A percentile compares a stretch with the other conserved stretches of the same genome.
phyloP scores from a whole-genome alignment of 768 basidiomycete species.

The Naematelia aurantialba region DNA sequence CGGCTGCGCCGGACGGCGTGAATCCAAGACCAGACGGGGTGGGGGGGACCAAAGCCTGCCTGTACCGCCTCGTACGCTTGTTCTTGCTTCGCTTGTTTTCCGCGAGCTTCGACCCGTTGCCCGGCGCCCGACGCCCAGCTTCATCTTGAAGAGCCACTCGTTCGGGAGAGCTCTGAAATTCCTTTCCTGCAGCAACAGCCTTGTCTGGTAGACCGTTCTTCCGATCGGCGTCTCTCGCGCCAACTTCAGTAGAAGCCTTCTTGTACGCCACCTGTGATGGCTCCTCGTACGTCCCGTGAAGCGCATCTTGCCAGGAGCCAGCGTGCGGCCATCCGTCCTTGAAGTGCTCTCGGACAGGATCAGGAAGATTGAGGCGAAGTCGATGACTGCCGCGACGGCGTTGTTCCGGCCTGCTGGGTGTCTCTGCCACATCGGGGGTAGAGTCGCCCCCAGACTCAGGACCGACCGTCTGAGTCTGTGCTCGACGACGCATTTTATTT shows the following conservation, averaged over 20 bases:
- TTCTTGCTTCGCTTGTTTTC: not conserved
- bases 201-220: not conserved
- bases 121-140: not conserved
- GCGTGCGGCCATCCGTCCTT: slow-evolving; percentile 37
- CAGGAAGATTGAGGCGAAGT: slow-evolving; percentile 21
- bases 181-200: not conserved
- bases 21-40: slow-evolving; percentile 42
- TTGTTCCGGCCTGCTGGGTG: slow-evolving; percentile 14
- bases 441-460: not conserved
- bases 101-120: not conserved
- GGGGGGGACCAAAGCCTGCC: slow-evolving; percentile 34
- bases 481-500: not conserved
- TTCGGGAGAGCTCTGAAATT: not conserved
- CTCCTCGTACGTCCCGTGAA: slow-evolving; percentile 28
- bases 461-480: not conserved
- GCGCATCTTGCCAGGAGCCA: slow-evolving; percentile 41
- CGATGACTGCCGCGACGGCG: slow-evolving; percentile 8
- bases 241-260: not conserved
- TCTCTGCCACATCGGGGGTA: not conserved
- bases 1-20: slow-evolving; percentile 17
- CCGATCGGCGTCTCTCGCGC: not conserved
- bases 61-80: slow-evolving; percentile 16
- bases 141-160: not conserved
- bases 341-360: slow-evolving; percentile 28
- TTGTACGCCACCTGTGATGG: not conserved